Base-by-base conservation (phyloP, 306 rosid genomes). In the Dicorynia guianensis region DNA sequence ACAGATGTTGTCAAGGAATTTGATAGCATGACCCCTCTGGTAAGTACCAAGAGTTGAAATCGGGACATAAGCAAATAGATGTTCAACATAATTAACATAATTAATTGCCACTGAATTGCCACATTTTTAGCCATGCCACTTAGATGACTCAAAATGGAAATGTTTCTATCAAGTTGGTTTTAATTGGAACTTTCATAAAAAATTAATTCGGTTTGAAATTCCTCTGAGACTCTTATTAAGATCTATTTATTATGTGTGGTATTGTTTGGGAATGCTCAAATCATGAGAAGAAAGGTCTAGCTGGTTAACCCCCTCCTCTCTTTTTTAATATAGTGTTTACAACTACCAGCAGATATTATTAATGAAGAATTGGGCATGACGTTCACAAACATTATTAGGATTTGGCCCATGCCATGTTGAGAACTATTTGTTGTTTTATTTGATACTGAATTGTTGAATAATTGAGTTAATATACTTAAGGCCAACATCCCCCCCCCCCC, bases 1-100 rank as follows among this genome's bases (percentile, higher is more conserved):
- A 95, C 99, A 66, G 97, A 87, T 61, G 97, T 86, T 70, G 87
- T 95, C 68, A 90, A 92, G 89, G 99, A 92, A 75, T 95, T 90
- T 72, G 99, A 95, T 82, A 86, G 93, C 85, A 90, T 95, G 97
- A 90, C 98, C 59, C 87, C 99, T 34, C 85, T 95, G 98, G 99
- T 95, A 83, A 71, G 44, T 55, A 49, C 74, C 63, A 48, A 62
- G 61, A 60, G 12, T 47, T 76, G 42, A 25, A 69, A 72, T 3
- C 46, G 33, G 8, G 42, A 59, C 8, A 5, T 15, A 5, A 36
- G 36, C 42, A 50, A 53, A 55, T 75, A 62, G 42, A 17, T 70
- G 20, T 70, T 38, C 44, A 36, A 72, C 17, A n/a, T 18, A 38
- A 75, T 36, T 30, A 49, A 34, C 14, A 15, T 54, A 36, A 68